A percentile compares a stretch with the other conserved stretches of the same genome.
Evolutionary conservation across 1,284 basidiomycete species (phyloP).

Genomic region (Cryptococcus maquisensis): DNA sequence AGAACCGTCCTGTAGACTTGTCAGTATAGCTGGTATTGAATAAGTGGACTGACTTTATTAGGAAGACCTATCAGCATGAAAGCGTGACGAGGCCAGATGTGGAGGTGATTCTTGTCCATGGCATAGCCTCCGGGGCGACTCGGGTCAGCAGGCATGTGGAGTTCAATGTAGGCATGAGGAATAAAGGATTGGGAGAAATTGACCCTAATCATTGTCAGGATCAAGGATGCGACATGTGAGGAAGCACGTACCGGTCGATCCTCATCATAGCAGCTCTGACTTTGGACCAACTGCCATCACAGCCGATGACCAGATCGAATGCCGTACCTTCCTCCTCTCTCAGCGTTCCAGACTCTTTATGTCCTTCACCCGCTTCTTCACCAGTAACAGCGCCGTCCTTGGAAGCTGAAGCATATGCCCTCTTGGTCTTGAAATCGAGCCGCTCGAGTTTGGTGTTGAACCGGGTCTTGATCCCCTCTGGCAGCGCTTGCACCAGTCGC

Average conservation of each 20-base stretch:
- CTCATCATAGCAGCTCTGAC: slow-evolving; percentile 85
- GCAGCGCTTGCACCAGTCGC: slow-evolving; percentile 64
- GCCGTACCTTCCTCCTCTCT: slow-evolving; percentile 49
- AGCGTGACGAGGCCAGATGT: slow-evolving; percentile 97
- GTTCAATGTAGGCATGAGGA: slow-evolving; percentile 90
- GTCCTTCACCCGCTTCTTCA: slow-evolving; percentile 21
- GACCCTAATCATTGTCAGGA: slow-evolving; percentile 60
- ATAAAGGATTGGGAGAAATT: slow-evolving; percentile 92
- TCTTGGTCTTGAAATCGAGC: slow-evolving; percentile 61
- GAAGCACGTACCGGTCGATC: slow-evolving; percentile 65
- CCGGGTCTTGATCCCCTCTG: slow-evolving; percentile 60
- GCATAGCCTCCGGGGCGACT: slow-evolving; percentile 62
- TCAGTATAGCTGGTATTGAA: not conserved
- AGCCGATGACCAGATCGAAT: slow-evolving; percentile 83
- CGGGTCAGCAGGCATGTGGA: slow-evolving; percentile 82
- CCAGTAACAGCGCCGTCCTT: slow-evolving; percentile 17
- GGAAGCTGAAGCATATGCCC: slow-evolving; percentile 28
- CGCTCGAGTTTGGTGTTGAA: slow-evolving; percentile 80
- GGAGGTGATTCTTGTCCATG: slow-evolving; percentile 90
- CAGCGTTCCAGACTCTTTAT: slow-evolving; percentile 12
- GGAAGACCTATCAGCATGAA: slow-evolving; percentile 99
- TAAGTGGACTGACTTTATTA: slow-evolving; percentile 67
- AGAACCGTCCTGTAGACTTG: slow-evolving; percentile 44
- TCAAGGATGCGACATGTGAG: not conserved
- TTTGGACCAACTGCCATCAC: slow-evolving; percentile 83